Base-by-base conservation (phyloP, 768 basidiomycete genomes). In the Pholiota molesta region DNA sequence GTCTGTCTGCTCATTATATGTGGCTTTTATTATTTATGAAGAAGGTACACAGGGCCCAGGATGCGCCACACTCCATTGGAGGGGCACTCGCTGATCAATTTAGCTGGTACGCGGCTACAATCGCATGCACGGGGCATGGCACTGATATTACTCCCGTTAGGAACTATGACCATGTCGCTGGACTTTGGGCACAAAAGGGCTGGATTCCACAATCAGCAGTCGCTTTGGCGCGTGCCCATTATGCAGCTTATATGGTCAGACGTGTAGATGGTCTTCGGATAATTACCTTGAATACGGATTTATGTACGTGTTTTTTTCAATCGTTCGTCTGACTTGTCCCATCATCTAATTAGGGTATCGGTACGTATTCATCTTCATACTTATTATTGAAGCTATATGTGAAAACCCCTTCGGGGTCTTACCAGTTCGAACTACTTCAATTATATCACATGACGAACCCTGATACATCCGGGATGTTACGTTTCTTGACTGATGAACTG, bases 81-180 rank as follows among this genome's bases (percentile, higher is more conserved):
- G 86, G 82, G 4, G 63, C 68, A 3, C 75, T 90, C 13, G 85
- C 81, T 1, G 66, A 81, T 5, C 87, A 91, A 71, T 91, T 86
- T 70, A 85, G 83, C 74, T 91, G 89, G 88, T 87, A 66, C 21
- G 77, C 63, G 10, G n/a, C 8, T 9, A 52, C 11, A 19, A 40
- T 53, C n/a, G 47, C 28, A n/a, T 14, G 17, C 26, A 10, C 6
- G 29, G 5, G 13, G 14, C 16, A 8, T 45, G 42, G 9, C 3
- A 47, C 17, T 10, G 28, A 19, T 26, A 6, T 16, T 52, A 51
- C 29, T n/a, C 16, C 19, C 35, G 17, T 16, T 28, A 90, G 90
- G 91, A 85, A 92, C 67, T 93, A 93, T 66, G 84, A 91, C 61
- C 90, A 92, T 65, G 78, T 93, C 55, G 82, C 91, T 21, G 67